These are phyloP conservation scores for Phytophthora agathidicida DNA, from an alignment of 352 stramenopile species.

Conservation along the genomic window DNA sequence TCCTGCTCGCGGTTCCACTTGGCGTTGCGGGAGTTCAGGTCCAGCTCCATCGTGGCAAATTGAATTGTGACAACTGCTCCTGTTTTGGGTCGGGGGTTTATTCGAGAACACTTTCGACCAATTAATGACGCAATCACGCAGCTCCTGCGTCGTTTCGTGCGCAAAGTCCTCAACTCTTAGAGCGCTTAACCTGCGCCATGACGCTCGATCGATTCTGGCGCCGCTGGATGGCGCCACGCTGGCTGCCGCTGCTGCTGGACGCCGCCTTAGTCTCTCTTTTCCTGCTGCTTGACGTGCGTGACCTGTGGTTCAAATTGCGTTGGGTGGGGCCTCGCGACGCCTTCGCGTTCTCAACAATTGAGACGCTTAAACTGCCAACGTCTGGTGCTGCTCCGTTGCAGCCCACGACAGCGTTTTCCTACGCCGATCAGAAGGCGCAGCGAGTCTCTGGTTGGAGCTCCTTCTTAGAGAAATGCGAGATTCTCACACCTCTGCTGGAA, in stretches of 20 bases:
- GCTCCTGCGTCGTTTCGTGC: constrained; percentile 23
- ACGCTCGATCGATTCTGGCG: not conserved
- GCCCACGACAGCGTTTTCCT: constrained; percentile 10
- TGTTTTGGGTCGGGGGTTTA: not conserved
- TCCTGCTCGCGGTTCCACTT: constrained; percentile 76
- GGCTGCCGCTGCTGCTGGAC: constrained; percentile 34
- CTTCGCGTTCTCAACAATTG: constrained; percentile 44
- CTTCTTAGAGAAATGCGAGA: constrained; percentile 52
- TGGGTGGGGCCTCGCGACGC: constrained; percentile 53
- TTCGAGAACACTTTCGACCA: constrained; percentile 17
- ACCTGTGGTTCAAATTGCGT: constrained; percentile 63
- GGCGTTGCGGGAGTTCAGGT: constrained; percentile 67
- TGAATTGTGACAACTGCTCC: not conserved
- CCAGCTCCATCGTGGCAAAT: constrained; percentile 58
- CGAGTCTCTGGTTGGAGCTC: constrained; percentile 49
- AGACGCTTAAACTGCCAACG: constrained; percentile 28
- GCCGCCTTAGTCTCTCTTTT: constrained; percentile 33
- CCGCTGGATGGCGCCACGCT: constrained; percentile 7
- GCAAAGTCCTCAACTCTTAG: constrained; percentile 10
- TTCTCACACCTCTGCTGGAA: constrained; percentile 31
- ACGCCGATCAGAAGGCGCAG: constrained; percentile 21
- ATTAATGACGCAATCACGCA: constrained; percentile 25
- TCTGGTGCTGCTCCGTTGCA: constrained; percentile 8
- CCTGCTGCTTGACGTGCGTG: constrained; percentile 52
- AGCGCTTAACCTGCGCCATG: too few species aligned